Conservation (phyloP, 140 eudicot species). For the Bidens hawaiensis region DNA sequence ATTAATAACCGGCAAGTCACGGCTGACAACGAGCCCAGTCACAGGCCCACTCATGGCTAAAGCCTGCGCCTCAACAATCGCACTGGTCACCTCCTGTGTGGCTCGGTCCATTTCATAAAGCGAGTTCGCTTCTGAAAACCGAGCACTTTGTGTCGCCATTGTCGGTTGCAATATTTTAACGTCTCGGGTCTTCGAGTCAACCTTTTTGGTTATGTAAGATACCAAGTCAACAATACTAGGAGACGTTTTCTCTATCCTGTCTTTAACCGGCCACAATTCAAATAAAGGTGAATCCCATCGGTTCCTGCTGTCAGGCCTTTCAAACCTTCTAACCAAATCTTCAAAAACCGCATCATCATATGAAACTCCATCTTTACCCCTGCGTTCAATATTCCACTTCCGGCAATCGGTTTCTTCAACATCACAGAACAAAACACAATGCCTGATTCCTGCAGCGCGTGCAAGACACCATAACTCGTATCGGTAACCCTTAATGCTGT, state of each 20-base stretch:
- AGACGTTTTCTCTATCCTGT: conserved; percentile 56
- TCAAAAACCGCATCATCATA: conserved; percentile 68
- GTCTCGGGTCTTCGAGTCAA: conserved; percentile 78
- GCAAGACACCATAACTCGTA: conserved; percentile 98
- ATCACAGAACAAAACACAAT: conserved; percentile 81
- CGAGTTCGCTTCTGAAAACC: conserved; percentile 73
- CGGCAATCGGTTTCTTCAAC: conserved; percentile 65
- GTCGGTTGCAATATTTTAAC: conserved; percentile 88
- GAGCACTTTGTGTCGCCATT: conserved; percentile 78
- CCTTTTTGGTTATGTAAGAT: conserved; percentile 64
- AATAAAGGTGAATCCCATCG: conserved; percentile 96
- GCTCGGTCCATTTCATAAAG: conserved; percentile 92
- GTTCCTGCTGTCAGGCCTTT: conserved; percentile 78
- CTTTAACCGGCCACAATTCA: conserved; percentile 68
- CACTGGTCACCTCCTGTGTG: conserved; percentile 74
- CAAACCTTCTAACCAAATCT: conserved; percentile 82
- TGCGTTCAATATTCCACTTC: conserved; percentile 73
- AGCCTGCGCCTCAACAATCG: conserved; percentile 77
- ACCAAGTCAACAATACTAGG: conserved; percentile 66
- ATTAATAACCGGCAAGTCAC: conserved; percentile 52
- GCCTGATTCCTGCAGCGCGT: conserved; percentile 90
- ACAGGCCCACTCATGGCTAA: conserved; percentile 73
- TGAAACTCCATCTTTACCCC: conserved; percentile 39
- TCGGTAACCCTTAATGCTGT: conserved; percentile 95
- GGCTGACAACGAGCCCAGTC: conserved; percentile 59